A percentile compares a stretch with the other conserved stretches of the same genome.
Evolutionary conservation across 2,329 filamentous ascomycete species (phyloP).

Genomic region (Hymenoscyphus linearis): DNA sequence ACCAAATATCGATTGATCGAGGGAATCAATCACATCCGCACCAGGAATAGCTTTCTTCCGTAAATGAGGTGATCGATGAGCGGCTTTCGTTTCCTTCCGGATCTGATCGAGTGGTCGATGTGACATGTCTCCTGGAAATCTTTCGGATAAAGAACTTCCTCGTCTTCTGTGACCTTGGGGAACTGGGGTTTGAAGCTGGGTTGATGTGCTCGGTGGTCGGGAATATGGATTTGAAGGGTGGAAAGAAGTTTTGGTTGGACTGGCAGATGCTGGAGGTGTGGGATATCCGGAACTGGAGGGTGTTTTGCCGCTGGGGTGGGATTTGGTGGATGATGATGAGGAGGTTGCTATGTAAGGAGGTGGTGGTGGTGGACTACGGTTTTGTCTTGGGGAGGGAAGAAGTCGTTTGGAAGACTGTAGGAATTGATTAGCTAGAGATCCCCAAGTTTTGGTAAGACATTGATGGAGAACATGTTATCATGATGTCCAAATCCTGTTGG

Average conservation of each 20-base stretch:
- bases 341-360: conserved; percentile 20
- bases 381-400: conserved; percentile 64
- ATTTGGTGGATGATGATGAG: conserved; percentile 11
- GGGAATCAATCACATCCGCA: conserved; percentile 73
- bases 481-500: no score
- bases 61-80: conserved; percentile 62
- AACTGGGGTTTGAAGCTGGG: conserved; percentile 25
- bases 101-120: conserved; percentile 64
- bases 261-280: conserved; percentile 51
- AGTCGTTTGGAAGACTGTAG: conserved; percentile 59
- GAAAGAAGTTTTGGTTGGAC: conserved; percentile 44
- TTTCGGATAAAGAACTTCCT: conserved; percentile 49
- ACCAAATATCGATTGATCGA: conserved; percentile 60
- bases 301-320: conserved; percentile 13
- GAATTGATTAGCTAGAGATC: background rate
- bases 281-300: conserved; percentile 34
- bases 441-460: background rate
- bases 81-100: conserved; percentile 55
- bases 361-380: conserved; percentile 42
- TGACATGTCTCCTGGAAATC: conserved; percentile 60
- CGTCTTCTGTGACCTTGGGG: conserved; percentile 33
- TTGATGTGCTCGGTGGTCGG: conserved; percentile 11
- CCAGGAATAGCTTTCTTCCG: conserved; percentile 60
- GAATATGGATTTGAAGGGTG: conserved; percentile 41
- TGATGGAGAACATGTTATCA: no score